Base-by-base conservation (phyloP, 305 asterid genomes). In the Rubia balearica region DNA sequence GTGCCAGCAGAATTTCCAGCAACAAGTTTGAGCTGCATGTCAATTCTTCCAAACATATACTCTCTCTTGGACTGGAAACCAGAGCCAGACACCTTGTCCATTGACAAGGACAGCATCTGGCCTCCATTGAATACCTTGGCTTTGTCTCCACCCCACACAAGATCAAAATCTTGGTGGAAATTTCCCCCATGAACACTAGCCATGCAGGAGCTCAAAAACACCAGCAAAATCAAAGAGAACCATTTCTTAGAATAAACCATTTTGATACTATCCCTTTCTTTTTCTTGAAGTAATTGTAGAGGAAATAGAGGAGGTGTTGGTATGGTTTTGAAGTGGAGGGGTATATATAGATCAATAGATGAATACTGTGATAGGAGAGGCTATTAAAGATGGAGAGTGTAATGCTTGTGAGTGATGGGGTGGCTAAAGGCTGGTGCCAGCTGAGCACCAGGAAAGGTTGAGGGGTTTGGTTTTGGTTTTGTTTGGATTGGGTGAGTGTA, bases 1-100 rank as follows among this genome's bases (percentile, higher is more conserved):
- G 95, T 88, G 76, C 93, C 96, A 45, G 96, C 96, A 30, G 96
- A 90, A 46, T 90, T 88, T 71, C 97, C 96, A 45, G 91, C 80
- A 14, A 90, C 93, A 65, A 90, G 97, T 72, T 90, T 90, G 76
- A 90, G 85, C 82, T 90, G 96, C 87, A 88, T 86, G 68, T 90
- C 97, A 61, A 88, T 88, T 78, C 90, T 85, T 24, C 93, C 93
- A 61, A 90, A 90, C 55, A 86, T 68, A 27, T 90, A 83, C 74
- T 86, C 85, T 67, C 61, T 87, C 90, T 87, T 90, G 77, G 96
- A 90, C 16, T 80, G 85, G 67, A 90, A 90, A 27, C 97, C 96
- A 6, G 97, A 84, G 38, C 97, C 97, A 17, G 97, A 88, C 2
- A 42, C n/a, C 21, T 72, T 88, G 81, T 90, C 97, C 6, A 90